Evolutionary conservation across 495 filamentous ascomycete genomes (phyloP).

Genomic region (Evernia prunastri): DNA sequence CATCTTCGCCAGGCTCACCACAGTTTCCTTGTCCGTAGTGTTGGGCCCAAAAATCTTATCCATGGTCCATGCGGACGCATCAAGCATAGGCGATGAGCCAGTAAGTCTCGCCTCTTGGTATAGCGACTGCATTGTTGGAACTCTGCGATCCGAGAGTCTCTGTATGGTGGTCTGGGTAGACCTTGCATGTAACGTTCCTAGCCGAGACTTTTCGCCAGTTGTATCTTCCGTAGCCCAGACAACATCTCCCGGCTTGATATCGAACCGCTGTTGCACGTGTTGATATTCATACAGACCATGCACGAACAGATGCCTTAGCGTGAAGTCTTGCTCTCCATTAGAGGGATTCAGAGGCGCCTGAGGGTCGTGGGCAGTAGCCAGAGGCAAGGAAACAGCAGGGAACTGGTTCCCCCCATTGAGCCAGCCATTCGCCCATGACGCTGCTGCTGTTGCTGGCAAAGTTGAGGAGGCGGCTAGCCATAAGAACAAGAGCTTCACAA

Average conservation of each 20-base stretch:
- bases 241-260: conserved; percentile 58
- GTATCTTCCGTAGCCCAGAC: conserved; percentile 63
- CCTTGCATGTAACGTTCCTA: conserved; percentile 37
- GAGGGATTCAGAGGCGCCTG: conserved; percentile 36
- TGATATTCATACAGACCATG: conserved; percentile 74
- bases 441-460: conserved; percentile 15
- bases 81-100: conserved; percentile 53
- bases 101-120: conserved; percentile 58
- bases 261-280: conserved; percentile 63
- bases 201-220: conserved; percentile 40
- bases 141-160: conserved; percentile 71
- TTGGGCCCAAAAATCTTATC: conserved; percentile 76
- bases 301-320: conserved; percentile 82
- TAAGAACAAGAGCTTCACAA: conserved; percentile 52
- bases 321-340: conserved; percentile 42
- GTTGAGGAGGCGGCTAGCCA: conserved; percentile 45
- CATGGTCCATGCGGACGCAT: conserved; percentile 70
- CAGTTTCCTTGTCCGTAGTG: conserved; percentile 75
- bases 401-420: conserved; percentile 26
- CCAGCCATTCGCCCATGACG: conserved; percentile 23
- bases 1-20: conserved; percentile 79
- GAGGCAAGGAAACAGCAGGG: conserved; percentile 31
- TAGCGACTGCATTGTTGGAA: conserved; percentile 66
- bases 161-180: conserved; percentile 64
- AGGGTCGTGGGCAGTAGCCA: conserved; percentile 30